Base-by-base conservation (phyloP, 75 land plant genomes). In the Selaginella moellendorffii region DNA sequence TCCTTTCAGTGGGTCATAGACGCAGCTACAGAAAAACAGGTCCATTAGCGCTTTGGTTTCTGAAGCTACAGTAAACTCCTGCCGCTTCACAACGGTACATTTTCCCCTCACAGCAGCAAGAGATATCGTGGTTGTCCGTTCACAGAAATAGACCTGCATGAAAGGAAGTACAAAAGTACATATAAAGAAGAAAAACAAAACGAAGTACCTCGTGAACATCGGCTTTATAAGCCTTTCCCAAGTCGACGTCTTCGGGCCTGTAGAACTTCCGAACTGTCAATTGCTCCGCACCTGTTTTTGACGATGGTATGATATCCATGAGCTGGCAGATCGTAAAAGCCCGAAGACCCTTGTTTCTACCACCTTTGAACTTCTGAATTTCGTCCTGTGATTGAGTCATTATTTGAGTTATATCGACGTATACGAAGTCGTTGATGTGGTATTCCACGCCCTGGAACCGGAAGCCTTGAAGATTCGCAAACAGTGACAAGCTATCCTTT, bases 321-420 rank as follows among this genome's bases (percentile, higher is more conserved):
- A 95, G 51, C 54, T 86, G 84, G 59, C 97, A 86, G 17, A 86
- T 71, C 27, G 68, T 82, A 82, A 81, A 93, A 23, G 98, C 79
- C 54, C 79, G 85, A 61, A 88, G 70, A 0, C 96, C 98, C 20
- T 86, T 85, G 67, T 86, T 88, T 65, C 96, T 79, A 18, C 98
- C 90, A 29, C 76, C 77, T 65, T 93, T 93, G 71, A 76, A 82
- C 46, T 36, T 36, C 46, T 36, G 46, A 36, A 36, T 14, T 14
- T 36, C 46, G 46, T 36, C 46, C 46, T 36, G 46, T 5, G 46
- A 36, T 14, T 36, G 5, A 5, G 14, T 5, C n/a, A 67, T 79
- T 0, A 27, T 52, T 60, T 62, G 80, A 28, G 26, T 24, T 12
- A 68, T 82, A 0, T 31, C 63, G 1, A 83, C 64, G 65, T 93